Evolutionary conservation across 2,329 filamentous ascomycete genomes (phyloP).

Genomic region (Fusarium sp.): DNA sequence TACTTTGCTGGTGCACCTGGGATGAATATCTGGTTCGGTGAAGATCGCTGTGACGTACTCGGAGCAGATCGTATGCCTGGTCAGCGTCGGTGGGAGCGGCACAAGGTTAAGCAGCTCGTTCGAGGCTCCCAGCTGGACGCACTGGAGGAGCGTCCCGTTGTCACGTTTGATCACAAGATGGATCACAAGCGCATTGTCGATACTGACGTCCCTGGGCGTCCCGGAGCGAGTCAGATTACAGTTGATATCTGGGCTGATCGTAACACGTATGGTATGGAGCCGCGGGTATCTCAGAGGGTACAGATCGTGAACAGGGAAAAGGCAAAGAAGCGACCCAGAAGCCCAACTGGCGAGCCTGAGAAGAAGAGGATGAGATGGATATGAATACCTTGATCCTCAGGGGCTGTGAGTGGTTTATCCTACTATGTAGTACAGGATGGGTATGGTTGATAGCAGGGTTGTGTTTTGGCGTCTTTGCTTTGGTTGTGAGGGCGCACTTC

Average conservation of each 20-base stretch:
- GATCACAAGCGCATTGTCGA: conserved; percentile 25
- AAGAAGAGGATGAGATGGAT: not conserved
- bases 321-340: not conserved
- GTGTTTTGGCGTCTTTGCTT: not conserved
- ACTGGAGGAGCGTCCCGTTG: conserved; percentile 22
- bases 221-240: conserved; percentile 29
- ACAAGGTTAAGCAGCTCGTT: conserved; percentile 13
- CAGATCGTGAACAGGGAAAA: not conserved
- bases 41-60: conserved; percentile 42
- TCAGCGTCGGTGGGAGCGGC: conserved; percentile 39
- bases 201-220: conserved; percentile 19
- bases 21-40: conserved; percentile 40
- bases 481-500: not conserved
- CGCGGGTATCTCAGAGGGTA: not conserved
- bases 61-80: conserved; percentile 45
- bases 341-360: not conserved
- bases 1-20: conserved; percentile 38
- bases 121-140: conserved; percentile 8
- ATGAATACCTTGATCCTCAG: not conserved
- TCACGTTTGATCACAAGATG: conserved; percentile 33
- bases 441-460: not conserved
- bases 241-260: conserved; percentile 14
- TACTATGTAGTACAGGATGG: not conserved
- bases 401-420: not conserved
- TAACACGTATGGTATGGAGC: conserved; percentile 22